Conservation (phyloP, 805 yeast species). For the Hanseniaspora valbyensis region DNA sequence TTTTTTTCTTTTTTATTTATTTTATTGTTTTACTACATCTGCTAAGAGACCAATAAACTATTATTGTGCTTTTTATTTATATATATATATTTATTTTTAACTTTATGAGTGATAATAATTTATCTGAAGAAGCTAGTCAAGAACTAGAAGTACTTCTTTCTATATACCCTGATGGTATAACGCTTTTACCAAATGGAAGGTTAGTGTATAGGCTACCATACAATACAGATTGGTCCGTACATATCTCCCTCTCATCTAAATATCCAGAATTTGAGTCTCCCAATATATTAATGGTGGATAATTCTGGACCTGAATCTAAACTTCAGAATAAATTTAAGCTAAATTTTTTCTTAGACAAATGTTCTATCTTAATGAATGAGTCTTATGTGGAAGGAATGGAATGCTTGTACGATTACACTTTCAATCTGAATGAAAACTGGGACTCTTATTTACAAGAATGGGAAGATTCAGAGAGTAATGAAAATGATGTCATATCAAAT, state of each 20-base stretch:
- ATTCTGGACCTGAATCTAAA: constrained; percentile 26
- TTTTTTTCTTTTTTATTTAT: background rate
- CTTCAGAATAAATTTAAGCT: constrained; percentile 27
- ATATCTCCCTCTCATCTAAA: constrained; percentile 54
- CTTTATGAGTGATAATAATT: background rate
- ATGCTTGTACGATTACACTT: constrained; percentile 65
- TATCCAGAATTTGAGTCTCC: constrained; percentile 63
- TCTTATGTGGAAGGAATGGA: constrained; percentile 55
- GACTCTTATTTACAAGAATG: constrained; percentile 30
- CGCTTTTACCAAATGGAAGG: constrained; percentile 27
- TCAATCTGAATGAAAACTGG: constrained; percentile 48
- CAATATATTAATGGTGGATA: constrained; percentile 45
- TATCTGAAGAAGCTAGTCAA: constrained; percentile 43
- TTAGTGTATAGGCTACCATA: constrained; percentile 48
- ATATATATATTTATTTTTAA: too few species aligned
- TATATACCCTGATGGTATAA: constrained; percentile 59
- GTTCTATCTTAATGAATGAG: constrained; percentile 42
- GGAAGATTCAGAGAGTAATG: constrained; percentile 16
- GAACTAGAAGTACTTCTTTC: constrained; percentile 80
- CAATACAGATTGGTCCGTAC: constrained; percentile 48
- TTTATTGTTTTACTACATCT: too few species aligned
- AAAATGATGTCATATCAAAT: background rate
- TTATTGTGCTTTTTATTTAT: too few species aligned
- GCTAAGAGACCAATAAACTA: too few species aligned
- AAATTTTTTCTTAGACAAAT: constrained; percentile 38